Percentiles rank a stretch among this genome's conserved stretches.
Evolutionary conservation across 2,329 filamentous ascomycete species (phyloP).

Genomic region (Claviceps maximensis): DNA sequence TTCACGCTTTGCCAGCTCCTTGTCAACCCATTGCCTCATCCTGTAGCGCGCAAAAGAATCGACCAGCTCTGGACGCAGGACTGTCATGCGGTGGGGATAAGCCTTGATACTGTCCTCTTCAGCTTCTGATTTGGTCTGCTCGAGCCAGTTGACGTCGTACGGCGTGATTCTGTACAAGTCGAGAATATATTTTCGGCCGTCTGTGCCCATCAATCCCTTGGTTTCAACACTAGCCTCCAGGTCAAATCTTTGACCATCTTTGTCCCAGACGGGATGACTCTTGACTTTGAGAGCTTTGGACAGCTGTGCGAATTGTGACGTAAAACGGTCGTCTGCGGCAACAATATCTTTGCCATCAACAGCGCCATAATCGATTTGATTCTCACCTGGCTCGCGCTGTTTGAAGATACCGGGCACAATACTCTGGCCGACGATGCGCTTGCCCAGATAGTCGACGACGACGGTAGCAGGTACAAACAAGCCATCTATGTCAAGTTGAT

Average conservation of each 20-base stretch:
- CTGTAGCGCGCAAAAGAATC: constrained; percentile 74
- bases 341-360: constrained; percentile 96
- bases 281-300: constrained; percentile 86
- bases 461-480: constrained; percentile 93
- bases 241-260: constrained; percentile 79
- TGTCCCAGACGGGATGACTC: constrained; percentile 95
- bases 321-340: constrained; percentile 78
- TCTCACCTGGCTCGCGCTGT: constrained; percentile 91
- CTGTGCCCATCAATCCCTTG: constrained; percentile 92
- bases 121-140: constrained; percentile 48
- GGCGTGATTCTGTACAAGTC: constrained; percentile 93
- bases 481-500: constrained; percentile 90
- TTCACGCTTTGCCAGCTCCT: constrained; percentile 54
- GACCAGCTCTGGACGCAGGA: constrained; percentile 78
- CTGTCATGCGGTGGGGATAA: constrained; percentile 95
- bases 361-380: constrained; percentile 97
- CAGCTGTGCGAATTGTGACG: constrained; percentile 72
- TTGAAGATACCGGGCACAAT: constrained; percentile 99
- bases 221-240: constrained; percentile 94
- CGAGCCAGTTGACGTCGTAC: constrained; percentile 80
- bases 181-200: constrained; percentile 93
- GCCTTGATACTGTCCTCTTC: constrained; percentile 30
- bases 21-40: constrained; percentile 78
- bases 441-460: constrained; percentile 92
- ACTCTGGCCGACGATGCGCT: constrained; percentile 92